Conservation (phyloP, 2,329 filamentous ascomycete genomes). For the Alternaria solani region DNA sequence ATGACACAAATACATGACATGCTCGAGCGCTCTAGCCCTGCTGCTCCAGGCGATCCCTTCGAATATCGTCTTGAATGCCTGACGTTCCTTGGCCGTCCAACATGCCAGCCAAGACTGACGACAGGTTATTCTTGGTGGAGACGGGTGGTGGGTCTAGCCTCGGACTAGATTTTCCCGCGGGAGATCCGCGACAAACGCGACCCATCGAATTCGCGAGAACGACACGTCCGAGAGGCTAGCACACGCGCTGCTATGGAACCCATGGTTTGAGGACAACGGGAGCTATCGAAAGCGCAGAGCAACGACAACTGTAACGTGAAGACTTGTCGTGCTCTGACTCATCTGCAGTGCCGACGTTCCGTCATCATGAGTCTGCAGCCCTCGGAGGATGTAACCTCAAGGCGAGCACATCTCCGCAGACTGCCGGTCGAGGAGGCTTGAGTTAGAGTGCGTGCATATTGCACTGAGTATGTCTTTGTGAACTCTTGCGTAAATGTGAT, state of each 20-base stretch:
- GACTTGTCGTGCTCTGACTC: slow-evolving; percentile 2
- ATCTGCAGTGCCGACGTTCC: neutral
- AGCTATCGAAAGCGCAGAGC: slow-evolving; percentile 1
- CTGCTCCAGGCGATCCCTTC: neutral
- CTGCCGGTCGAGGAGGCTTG: neutral
- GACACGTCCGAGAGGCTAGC: slow-evolving; percentile 1
- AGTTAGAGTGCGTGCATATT: neutral
- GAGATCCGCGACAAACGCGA: slow-evolving; percentile 4
- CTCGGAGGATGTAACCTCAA: neutral
- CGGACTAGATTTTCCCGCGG: slow-evolving; percentile 1
- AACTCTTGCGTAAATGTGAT: neutral
- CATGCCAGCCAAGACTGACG: neutral
- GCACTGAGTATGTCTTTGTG: neutral
- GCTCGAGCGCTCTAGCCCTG: neutral
- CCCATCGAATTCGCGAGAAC: slow-evolving; percentile 3
- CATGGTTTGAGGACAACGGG: neutral
- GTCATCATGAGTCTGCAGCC: neutral
- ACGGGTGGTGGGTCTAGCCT: slow-evolving; percentile 6
- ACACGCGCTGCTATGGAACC: neutral
- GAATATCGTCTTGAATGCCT: neutral
- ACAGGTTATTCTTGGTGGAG: neutral
- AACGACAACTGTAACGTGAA: neutral
- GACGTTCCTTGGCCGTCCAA: neutral
- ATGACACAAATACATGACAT: neutral
- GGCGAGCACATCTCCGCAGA: neutral